Evolutionary conservation across 192 early-diverging fungal species (phyloP).

Genomic region (Dissophora ornata): DNA sequence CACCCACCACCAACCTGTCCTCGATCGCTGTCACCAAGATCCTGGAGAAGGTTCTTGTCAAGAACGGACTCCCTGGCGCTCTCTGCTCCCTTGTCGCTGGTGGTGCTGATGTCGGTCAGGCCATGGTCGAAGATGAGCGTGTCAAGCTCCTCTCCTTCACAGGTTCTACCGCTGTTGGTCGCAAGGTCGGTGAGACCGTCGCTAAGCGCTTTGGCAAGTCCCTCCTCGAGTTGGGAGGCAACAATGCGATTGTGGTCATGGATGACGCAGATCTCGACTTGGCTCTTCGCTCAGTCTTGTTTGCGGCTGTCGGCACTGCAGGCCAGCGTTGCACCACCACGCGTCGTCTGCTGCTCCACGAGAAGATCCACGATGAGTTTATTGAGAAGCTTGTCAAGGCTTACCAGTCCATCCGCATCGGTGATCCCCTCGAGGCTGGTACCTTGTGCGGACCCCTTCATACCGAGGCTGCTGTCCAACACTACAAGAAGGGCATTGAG

Average conservation of each 20-base stretch:
- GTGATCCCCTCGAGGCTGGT: constrained; percentile 85
- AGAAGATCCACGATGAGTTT: constrained; percentile 87
- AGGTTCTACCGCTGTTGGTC: constrained; percentile 83
- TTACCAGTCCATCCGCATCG: constrained; percentile 88
- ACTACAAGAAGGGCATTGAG: constrained; percentile 79
- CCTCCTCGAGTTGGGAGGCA: constrained; percentile 93
- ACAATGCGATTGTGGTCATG: constrained; percentile 95
- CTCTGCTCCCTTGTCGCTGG: constrained; percentile 88
- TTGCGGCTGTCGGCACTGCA: constrained; percentile 96
- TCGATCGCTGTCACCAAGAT: constrained; percentile 92
- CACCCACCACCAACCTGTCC: constrained; percentile 79
- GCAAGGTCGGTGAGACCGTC: constrained; percentile 81
- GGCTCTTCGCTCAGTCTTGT: constrained; percentile 85
- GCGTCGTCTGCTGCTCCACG: constrained; percentile 89
- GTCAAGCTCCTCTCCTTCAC: constrained; percentile 91
- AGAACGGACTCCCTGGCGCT: constrained; percentile 83
- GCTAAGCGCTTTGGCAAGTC: constrained; percentile 90
- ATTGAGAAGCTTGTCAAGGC: constrained; percentile 82
- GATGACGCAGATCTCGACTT: constrained; percentile 92
- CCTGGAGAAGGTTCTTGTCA: constrained; percentile 81
- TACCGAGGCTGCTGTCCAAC: constrained; percentile 82
- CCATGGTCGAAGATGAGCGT: constrained; percentile 75
- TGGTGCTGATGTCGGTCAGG: constrained; percentile 85
- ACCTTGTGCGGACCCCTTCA: constrained; percentile 94
- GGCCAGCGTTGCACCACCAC: constrained; percentile 96